These are phyloP conservation scores for Penicillium subrubescens DNA, from an alignment of 495 filamentous ascomycete genomes.

Conservation along the genomic window DNA sequence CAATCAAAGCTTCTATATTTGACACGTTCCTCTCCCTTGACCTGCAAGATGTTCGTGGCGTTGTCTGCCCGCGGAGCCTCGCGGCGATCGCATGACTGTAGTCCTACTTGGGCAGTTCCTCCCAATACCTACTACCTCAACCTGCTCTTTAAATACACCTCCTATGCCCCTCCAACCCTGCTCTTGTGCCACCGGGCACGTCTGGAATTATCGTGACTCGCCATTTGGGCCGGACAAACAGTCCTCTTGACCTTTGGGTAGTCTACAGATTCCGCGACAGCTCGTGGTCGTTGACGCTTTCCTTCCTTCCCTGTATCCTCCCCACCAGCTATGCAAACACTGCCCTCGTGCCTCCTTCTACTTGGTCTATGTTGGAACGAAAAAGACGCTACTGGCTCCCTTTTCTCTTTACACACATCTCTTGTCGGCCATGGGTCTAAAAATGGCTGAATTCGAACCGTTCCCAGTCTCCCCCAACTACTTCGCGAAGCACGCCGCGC, in stretches of 20 bases:
- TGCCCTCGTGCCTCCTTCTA: conserved; percentile 14
- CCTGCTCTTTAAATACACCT: conserved; percentile 2
- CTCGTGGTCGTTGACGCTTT: conserved; percentile 4
- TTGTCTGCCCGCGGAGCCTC: conserved; percentile 26
- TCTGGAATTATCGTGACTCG: conserved; percentile 28
- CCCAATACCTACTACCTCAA: conserved; percentile 3
- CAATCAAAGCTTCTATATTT: conserved; percentile 18
- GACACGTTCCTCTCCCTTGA: conserved; percentile 18
- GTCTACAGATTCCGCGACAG: background rate
- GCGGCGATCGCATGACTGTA: conserved; percentile 25
- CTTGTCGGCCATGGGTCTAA: conserved; percentile 27
- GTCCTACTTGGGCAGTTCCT: conserved; percentile 16
- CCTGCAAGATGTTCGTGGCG: conserved; percentile 18
- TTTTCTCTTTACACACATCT: background rate
- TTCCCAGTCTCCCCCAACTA: conserved; percentile 24
- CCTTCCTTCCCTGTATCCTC: conserved; percentile 3
- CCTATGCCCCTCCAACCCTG: background rate
- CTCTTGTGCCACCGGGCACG: conserved; percentile 23
- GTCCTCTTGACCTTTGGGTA: conserved; percentile 13
- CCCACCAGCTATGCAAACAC: conserved; percentile 18
- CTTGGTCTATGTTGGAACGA: conserved; percentile 17
- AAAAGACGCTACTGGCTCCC: conserved; percentile 3
- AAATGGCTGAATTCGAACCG: conserved; percentile 35
- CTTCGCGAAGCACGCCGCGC: conserved; percentile 18
- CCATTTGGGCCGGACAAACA: conserved; percentile 19